phyloP scores from a whole-genome alignment of 345 rosid species.

The Euphorbia tirucalli region DNA sequence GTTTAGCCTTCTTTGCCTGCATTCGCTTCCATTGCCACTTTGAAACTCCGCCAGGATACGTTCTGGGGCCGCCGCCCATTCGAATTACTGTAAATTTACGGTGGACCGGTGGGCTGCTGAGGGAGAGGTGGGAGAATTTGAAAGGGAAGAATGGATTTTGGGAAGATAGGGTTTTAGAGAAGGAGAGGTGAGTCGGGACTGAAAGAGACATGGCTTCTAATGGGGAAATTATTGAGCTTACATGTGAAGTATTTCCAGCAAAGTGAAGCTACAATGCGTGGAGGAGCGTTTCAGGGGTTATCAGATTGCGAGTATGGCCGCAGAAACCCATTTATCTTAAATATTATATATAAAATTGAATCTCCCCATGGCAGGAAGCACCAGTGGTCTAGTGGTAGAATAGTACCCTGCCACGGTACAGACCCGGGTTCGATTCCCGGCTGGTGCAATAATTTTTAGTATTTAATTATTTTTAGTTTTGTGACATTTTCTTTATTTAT shows the following conservation, averaged over 20 bases:
- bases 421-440: slow-evolving; percentile 31
- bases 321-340: not conserved
- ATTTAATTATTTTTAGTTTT: too few relatives aligned
- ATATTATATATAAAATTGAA: too few relatives aligned
- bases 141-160: slow-evolving; percentile 32
- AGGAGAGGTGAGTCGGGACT: slow-evolving; percentile 31
- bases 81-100: slow-evolving; percentile 46
- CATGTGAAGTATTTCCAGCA: not conserved
- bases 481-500: too few relatives aligned
- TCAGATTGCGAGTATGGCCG: too few relatives aligned
- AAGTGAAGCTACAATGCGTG: not conserved
- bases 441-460: not conserved
- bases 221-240: not conserved
- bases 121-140: slow-evolving; percentile 34
- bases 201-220: slow-evolving; percentile 22
- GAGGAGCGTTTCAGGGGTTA: not conserved
- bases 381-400: slow-evolving; percentile 56
- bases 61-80: slow-evolving; percentile 89
- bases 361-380: slow-evolving; percentile 22
- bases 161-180: slow-evolving; percentile 38
- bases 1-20: slow-evolving; percentile 86
- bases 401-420: slow-evolving; percentile 35
- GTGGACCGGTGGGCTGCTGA: slow-evolving; percentile 11
- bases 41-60: slow-evolving; percentile 80
- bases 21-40: slow-evolving; percentile 96